Evolutionary conservation across 768 basidiomycete genomes (phyloP).

Genomic region (Hygrocybe coccinea): DNA sequence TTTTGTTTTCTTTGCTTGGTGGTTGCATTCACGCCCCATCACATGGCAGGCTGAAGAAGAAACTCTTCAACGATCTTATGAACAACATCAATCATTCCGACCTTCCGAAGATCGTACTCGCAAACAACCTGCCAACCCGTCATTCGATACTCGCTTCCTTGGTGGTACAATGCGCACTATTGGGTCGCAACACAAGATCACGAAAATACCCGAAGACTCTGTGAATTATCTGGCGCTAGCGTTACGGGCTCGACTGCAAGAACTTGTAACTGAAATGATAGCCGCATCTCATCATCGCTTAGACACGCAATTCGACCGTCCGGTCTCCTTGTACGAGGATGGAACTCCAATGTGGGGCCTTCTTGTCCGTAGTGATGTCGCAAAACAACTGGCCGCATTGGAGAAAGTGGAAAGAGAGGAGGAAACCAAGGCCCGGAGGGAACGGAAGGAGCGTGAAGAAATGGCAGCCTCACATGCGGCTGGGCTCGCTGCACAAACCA

Average conservation of each 20-base stretch:
- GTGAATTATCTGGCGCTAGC: slow-evolving; percentile 77
- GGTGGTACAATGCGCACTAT: slow-evolving; percentile 65
- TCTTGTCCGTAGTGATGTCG: slow-evolving; percentile 70
- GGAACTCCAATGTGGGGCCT: slow-evolving; percentile 80
- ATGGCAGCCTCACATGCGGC: slow-evolving; percentile 67
- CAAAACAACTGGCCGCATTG: slow-evolving; percentile 68
- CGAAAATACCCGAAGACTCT: slow-evolving; percentile 61
- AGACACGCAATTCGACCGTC: slow-evolving; percentile 63
- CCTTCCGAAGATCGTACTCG: slow-evolving; percentile 72
- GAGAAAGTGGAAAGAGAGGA: slow-evolving; percentile 83
- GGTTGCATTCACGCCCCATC: slow-evolving; percentile 1
- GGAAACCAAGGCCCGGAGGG: slow-evolving; percentile 66
- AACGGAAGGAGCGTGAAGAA: slow-evolving; percentile 74
- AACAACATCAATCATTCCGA: slow-evolving; percentile 58
- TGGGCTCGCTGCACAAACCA: slow-evolving; percentile 54
- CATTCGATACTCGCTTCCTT: slow-evolving; percentile 64
- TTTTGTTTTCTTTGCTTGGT: not conserved
- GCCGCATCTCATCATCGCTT: slow-evolving; percentile 63
- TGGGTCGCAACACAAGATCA: slow-evolving; percentile 63
- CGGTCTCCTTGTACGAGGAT: slow-evolving; percentile 61
- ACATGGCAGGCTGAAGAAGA: slow-evolving; percentile 76
- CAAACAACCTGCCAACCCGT: slow-evolving; percentile 66
- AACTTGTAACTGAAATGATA: slow-evolving; percentile 63
- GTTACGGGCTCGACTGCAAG: slow-evolving; percentile 67
- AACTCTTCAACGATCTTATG: slow-evolving; percentile 60